A percentile compares a stretch with the other conserved stretches of the same genome.
Evolutionary conservation across 2,329 filamentous ascomycete species (phyloP).

Genomic region (Didymella keratinophila): DNA sequence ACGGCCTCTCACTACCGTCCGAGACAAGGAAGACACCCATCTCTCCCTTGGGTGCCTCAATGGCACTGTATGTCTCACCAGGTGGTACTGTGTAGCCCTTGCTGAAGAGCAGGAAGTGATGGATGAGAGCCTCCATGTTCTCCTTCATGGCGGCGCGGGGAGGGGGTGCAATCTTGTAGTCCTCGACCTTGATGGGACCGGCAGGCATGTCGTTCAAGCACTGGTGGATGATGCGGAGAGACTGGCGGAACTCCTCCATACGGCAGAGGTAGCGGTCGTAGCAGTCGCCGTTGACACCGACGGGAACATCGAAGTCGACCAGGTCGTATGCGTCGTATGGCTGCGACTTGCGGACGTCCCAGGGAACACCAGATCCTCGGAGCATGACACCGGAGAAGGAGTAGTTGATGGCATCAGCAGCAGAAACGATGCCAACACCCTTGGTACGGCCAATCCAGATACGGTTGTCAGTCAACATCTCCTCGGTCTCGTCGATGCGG

Average conservation of each 20-base stretch:
- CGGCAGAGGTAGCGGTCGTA: conserved; percentile 99
- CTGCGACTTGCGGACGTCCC: conserved; percentile 95
- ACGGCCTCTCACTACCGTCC: conserved; percentile 91
- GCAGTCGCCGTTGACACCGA: conserved; percentile 96
- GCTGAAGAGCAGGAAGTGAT: conserved; percentile 98
- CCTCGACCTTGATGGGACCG: conserved; percentile 92
- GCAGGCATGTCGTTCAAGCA: conserved; percentile 99
- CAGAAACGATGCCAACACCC: conserved; percentile 88
- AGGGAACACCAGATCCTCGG: conserved; percentile 92
- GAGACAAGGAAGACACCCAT: conserved; percentile 98
- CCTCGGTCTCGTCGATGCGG: conserved; percentile 97
- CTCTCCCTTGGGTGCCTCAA: conserved; percentile 99
- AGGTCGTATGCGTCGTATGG: conserved; percentile 98
- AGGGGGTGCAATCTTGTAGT: conserved; percentile 97
- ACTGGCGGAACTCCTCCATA: conserved; percentile 99
- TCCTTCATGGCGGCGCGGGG: conserved; percentile 99
- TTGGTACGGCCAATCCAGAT: conserved; percentile 97
- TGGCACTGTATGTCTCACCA: conserved; percentile 96
- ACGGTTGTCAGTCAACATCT: conserved; percentile 98
- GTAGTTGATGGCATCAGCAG: conserved; percentile 94
- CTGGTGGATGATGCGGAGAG: conserved; percentile 96
- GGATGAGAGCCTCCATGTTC: conserved; percentile 99
- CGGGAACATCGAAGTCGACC: conserved; percentile 97
- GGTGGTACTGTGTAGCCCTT: conserved; percentile 98
- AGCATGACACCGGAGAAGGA: conserved; percentile 98